These are phyloP conservation scores for Lepidium aucheri DNA, from an alignment of 345 rosid species.

Conservation along the genomic window DNA sequence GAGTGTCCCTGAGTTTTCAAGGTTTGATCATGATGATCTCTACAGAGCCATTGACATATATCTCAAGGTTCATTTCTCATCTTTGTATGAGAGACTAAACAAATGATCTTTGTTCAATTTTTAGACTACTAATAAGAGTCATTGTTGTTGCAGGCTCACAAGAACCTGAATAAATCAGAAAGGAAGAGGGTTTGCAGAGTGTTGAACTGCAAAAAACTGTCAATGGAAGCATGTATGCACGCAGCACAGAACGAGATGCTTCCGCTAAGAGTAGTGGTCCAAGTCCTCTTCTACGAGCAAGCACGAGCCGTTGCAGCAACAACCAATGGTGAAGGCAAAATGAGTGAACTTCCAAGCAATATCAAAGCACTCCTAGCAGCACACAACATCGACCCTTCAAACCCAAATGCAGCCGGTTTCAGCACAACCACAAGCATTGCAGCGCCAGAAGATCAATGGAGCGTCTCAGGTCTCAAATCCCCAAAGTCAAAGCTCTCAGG, in stretches of 20 bases:
- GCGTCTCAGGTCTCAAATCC: conserved; percentile 83
- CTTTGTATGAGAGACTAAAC: neutral
- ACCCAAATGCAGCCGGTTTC: conserved; percentile 40
- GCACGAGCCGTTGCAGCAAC: conserved; percentile 59
- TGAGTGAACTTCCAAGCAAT: conserved; percentile 71
- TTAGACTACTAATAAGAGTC: neutral
- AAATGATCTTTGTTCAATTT: neutral
- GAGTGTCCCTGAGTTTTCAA: conserved; percentile 72
- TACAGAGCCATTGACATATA: conserved; percentile 91
- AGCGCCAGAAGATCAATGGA: conserved; percentile 78
- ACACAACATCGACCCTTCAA: conserved; percentile 69
- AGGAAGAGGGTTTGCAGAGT: conserved; percentile 74
- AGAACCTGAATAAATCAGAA: conserved; percentile 70
- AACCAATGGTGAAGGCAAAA: conserved; percentile 42
- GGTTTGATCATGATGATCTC: conserved; percentile 87
- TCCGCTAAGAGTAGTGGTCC: conserved; percentile 87
- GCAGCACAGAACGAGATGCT: conserved; percentile 92
- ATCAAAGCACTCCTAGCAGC: conserved; percentile 77
- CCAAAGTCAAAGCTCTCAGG: conserved; percentile 55
- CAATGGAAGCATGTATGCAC: conserved; percentile 96
- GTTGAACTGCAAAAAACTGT: conserved; percentile 88
- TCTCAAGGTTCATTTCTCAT: conserved; percentile 58
- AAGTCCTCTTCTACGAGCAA: conserved; percentile 95
- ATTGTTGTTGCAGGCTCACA: conserved; percentile 52
- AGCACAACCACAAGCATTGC: conserved; percentile 64